phyloP scores from a whole-genome alignment of 169 alveolate species.

The Cryptosporidium ubiquitum region DNA sequence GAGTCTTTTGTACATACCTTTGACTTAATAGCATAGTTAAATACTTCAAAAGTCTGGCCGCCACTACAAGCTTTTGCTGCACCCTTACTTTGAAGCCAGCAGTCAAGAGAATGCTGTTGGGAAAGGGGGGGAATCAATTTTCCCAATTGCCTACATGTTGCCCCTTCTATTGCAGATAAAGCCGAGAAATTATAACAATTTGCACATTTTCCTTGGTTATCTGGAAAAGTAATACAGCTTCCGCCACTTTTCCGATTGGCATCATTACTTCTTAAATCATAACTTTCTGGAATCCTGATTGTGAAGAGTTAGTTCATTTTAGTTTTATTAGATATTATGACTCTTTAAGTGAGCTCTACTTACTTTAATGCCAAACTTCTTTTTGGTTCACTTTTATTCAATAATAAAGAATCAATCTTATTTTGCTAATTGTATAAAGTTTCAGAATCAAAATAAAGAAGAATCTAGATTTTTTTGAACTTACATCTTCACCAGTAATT shows the following conservation, averaged over 20 bases:
- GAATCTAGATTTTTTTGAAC: neutral
- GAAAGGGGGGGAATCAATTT: conserved; percentile 51
- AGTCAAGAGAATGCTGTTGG: conserved; percentile 59
- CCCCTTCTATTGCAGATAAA: conserved; percentile 61
- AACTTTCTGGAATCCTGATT: conserved; percentile 39
- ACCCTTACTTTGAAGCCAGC: conserved; percentile 62
- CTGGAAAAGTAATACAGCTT: conserved; percentile 64
- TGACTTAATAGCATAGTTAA: conserved; percentile 36
- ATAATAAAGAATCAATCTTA: neutral
- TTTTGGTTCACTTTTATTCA: neutral
- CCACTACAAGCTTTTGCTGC: conserved; percentile 62
- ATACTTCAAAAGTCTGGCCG: conserved; percentile 68
- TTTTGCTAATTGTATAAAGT: neutral
- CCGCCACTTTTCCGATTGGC: conserved; percentile 62
- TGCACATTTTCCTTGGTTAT: conserved; percentile 73
- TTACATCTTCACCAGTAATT: conserved; percentile 34
- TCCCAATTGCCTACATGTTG: conserved; percentile 58
- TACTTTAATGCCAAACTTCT: conserved; percentile 9
- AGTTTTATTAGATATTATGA: neutral
- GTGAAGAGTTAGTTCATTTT: neutral
- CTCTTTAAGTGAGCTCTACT: neutral
- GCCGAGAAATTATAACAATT: conserved; percentile 69
- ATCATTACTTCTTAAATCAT: conserved; percentile 49
- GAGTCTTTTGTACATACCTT: conserved; percentile 59
- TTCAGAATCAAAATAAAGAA: neutral